Evolutionary conservation across 192 early-diverging fungal genomes (phyloP), one percentile per base, ranked within the genome.

Genomic region (Coemansia sp.): DNA sequence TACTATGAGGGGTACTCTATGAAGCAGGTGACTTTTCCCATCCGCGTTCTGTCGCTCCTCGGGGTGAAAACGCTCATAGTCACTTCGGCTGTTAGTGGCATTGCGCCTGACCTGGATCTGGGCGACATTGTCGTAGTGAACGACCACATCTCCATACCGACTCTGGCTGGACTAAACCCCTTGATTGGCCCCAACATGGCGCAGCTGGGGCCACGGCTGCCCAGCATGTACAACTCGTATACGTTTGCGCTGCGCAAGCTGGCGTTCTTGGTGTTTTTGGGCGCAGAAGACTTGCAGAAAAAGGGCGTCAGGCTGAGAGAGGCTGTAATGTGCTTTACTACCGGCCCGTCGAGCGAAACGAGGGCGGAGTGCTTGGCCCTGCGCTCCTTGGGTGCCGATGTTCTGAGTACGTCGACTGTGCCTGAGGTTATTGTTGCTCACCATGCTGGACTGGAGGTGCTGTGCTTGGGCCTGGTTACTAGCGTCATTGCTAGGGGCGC

Each of bases 311-410:
- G 69, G 9, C 79, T 95, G 69, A 84, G 88, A 34, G 94, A 96
- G 73, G 94, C 92, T 59, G 79, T 91, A 9, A 94, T 93, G 66
- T 82, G 76, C 65, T 91, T 91, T 69, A 91, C 94, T 7, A 79
- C 90, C n/a, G 95, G 95, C 0, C 95, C 95, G n/a, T 87, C 85
- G n/a, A 95, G 91, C 65, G 95, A 97, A 74, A 92, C 92, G 3
- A 80, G 90, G 51, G 92, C 93, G 1, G 95, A 97, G 70, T 86
- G 88, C 58, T 63, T 90, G 35, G 87, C 88, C 64, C 78, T 97
- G 63, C 83, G 84, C 8, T 18, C 31, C 9, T 69, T 90, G 18
- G 92, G 92, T 33, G 93, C 85, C 11, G 94, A 95, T 74, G 86
- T 87, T 43, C 89, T 97, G 10, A 94, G 94, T 20, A 93, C 95